Percentiles rank a stretch among this genome's conserved stretches.
Evolutionary conservation across 129 eudicot species (phyloP).

Genomic region (Flaveria brownii): DNA sequence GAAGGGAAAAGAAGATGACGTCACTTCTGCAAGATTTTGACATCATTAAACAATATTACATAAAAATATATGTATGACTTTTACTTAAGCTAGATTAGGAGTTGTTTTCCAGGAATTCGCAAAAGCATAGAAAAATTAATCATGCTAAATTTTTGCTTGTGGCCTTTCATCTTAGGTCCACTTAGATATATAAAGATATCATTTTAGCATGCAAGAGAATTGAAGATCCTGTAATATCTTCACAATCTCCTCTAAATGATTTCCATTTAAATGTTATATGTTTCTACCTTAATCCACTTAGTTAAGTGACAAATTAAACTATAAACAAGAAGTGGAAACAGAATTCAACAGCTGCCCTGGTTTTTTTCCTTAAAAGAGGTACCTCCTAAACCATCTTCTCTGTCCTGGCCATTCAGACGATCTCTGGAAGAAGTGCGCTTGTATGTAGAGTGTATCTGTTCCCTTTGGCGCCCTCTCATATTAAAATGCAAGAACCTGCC

Average conservation of each 20-base stretch:
- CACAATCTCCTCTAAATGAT: neutral
- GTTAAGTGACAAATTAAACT: neutral
- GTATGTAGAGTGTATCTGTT: slow-evolving; percentile 43
- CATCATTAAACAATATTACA: too few species aligned
- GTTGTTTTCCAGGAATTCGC: neutral
- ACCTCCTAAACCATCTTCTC: slow-evolving; percentile 70
- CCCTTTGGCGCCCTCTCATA: slow-evolving; percentile 68
- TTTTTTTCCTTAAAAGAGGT: neutral
- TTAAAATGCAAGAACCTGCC: slow-evolving; percentile 33
- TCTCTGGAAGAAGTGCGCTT: slow-evolving; percentile 74
- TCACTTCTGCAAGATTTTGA: neutral
- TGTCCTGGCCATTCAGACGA: slow-evolving; percentile 43
- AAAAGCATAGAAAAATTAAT: neutral
- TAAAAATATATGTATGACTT: too few species aligned
- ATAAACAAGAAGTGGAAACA: neutral
- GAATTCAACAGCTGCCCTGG: neutral
- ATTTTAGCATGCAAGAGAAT: too few species aligned
- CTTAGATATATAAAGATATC: too few species aligned
- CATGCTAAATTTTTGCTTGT: neutral
- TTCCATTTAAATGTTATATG: too few species aligned
- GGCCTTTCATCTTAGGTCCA: too few species aligned
- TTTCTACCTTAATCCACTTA: neutral
- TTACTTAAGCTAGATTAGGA: neutral
- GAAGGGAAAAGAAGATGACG: too few species aligned
- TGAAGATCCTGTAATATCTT: too few species aligned